Conservation (phyloP, 805 yeast species). For the Barnettozyma sp. region DNA sequence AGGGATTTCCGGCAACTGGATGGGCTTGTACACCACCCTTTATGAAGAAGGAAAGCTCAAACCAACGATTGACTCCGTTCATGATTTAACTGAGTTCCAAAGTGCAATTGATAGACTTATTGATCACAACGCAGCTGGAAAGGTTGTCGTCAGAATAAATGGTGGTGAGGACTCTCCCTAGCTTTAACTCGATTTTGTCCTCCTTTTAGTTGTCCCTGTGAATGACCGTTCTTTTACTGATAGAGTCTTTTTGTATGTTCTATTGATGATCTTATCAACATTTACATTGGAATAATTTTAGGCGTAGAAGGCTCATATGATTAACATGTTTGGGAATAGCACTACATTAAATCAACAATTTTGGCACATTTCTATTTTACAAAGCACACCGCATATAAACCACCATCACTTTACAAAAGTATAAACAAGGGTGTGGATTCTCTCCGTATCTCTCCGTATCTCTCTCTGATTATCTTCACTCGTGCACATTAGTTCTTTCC, state of each 20-base stretch:
- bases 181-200: too few relatives aligned
- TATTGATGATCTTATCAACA: too few relatives aligned
- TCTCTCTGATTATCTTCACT: not conserved
- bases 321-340: too few relatives aligned
- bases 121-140: constrained; percentile 38
- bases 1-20: constrained; percentile 22
- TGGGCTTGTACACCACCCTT: constrained; percentile 27
- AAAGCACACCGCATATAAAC: not conserved
- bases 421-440: not conserved
- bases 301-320: too few relatives aligned
- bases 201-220: too few relatives aligned
- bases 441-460: too few relatives aligned
- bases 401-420: not conserved
- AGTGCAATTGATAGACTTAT: constrained; percentile 44
- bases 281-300: too few relatives aligned
- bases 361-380: not conserved
- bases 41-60: constrained; percentile 35
- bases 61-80: constrained; percentile 48
- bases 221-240: too few relatives aligned
- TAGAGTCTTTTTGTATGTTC: too few relatives aligned
- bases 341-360: too few relatives aligned
- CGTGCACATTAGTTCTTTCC: constrained; percentile 28
- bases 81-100: constrained; percentile 40
- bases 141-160: constrained; percentile 2
- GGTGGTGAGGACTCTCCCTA: constrained; percentile 1